Conservation (phyloP, 768 basidiomycete genomes). For the Tremella mesenterica region DNA sequence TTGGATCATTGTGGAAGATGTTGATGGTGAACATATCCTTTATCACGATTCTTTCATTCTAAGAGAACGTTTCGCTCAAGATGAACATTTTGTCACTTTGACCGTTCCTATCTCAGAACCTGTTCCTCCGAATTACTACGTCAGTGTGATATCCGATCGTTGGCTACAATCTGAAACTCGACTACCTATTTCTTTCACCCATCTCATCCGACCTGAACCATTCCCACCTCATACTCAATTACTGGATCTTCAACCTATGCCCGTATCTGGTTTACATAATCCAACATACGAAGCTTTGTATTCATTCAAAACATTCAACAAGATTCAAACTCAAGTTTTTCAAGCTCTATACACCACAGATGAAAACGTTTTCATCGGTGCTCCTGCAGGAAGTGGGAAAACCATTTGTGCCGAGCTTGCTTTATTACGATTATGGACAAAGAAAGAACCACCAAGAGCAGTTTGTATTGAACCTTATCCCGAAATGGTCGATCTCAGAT, state of each 20-base stretch:
- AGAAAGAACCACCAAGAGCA: constrained; percentile 67
- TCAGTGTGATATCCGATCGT: constrained; percentile 85
- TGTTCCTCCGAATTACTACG: constrained; percentile 95
- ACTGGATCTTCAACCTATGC: constrained; percentile 82
- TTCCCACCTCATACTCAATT: constrained; percentile 88
- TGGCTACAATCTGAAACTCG: constrained; percentile 95
- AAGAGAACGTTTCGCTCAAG: constrained; percentile 80
- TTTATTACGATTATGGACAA: constrained; percentile 87
- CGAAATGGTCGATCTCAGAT: constrained; percentile 90
- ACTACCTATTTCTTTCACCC: constrained; percentile 92
- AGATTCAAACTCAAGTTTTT: constrained; percentile 98
- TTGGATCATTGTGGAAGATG: constrained; percentile 89
- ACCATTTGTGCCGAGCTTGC: constrained; percentile 97
- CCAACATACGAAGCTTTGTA: constrained; percentile 85
- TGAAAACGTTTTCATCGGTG: constrained; percentile 93
- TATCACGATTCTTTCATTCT: constrained; percentile 91
- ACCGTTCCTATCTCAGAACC: constrained; percentile 96
- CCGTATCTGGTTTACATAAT: constrained; percentile 85
- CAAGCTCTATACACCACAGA: constrained; percentile 92
- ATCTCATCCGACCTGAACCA: constrained; percentile 91
- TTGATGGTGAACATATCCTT: constrained; percentile 91
- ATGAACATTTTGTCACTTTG: constrained; percentile 88
- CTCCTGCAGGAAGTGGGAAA: constrained; percentile 94
- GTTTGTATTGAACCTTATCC: constrained; percentile 95
- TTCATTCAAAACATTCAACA: constrained; percentile 83